phyloP scores from a whole-genome alignment of 129 eudicot species.

The Tagetes patula region DNA sequence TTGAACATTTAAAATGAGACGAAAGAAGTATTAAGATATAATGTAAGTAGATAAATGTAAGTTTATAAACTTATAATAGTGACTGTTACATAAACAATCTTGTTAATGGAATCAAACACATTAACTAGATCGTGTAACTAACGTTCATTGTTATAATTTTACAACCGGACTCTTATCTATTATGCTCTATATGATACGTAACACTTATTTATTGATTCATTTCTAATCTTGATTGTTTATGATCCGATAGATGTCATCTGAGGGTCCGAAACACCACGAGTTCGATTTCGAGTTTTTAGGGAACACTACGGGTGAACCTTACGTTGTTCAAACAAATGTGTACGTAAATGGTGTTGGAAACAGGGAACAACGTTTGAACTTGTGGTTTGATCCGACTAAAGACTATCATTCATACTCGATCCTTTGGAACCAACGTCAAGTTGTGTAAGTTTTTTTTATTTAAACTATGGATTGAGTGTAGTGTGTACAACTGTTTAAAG shows the following conservation, averaged over 20 bases:
- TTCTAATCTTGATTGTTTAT: background rate
- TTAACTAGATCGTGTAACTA: too few relatives aligned
- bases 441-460: constrained; percentile 58
- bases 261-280: constrained; percentile 82
- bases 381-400: constrained; percentile 93
- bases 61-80: too few relatives aligned
- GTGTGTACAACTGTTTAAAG: constrained; percentile 21
- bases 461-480: too few relatives aligned
- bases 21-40: too few relatives aligned
- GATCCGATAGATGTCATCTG: constrained; percentile 81
- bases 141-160: too few relatives aligned
- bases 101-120: too few relatives aligned
- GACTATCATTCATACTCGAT: constrained; percentile 82
- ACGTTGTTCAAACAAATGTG: constrained; percentile 83
- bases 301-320: constrained; percentile 87
- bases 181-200: too few relatives aligned
- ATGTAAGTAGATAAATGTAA: too few relatives aligned
- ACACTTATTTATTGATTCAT: background rate
- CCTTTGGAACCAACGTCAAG: constrained; percentile 89
- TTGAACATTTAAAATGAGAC: too few relatives aligned
- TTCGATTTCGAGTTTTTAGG: constrained; percentile 95
- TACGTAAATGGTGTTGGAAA: constrained; percentile 94
- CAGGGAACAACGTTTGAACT: constrained; percentile 82
- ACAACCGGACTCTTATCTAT: too few relatives aligned
- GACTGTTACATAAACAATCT: too few relatives aligned